A percentile compares a stretch with the other conserved stretches of the same genome.
These are phyloP conservation scores for Chloris gayana DNA, from an alignment of 176 grass and related monocot species.

Conservation along the genomic window DNA sequence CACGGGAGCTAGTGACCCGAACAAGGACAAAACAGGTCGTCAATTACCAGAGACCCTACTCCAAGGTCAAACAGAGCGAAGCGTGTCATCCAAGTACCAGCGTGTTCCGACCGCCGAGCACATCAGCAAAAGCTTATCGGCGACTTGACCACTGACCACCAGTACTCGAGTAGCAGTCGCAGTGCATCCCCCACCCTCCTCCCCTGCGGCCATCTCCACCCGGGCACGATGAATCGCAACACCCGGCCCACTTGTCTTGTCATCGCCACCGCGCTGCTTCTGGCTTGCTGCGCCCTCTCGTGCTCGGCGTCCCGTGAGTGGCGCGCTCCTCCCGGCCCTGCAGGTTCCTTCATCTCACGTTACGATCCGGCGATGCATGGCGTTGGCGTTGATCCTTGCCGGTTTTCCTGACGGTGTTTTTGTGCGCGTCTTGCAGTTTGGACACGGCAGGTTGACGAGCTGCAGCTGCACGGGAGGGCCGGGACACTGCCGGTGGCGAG, in stretches of 20 bases:
- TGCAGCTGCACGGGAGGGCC: background rate
- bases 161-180: no score
- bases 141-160: no score
- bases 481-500: background rate
- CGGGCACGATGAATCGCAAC: background rate
- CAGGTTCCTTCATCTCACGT: background rate
- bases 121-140: no score
- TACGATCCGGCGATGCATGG: background rate
- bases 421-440: background rate
- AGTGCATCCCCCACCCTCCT: no score
- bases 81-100: no score
- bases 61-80: no score
- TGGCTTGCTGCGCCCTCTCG: background rate
- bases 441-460: background rate
- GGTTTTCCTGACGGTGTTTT: background rate
- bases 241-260: background rate
- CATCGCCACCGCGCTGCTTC: background rate
- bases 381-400: background rate
- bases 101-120: no score
- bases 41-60: no score
- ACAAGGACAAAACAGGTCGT: no score
- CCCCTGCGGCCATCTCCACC: background rate
- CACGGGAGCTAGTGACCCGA: no score
- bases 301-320: background rate
- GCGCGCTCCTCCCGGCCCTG: background rate